Percentiles rank a stretch among this genome's conserved stretches.
Conservation (phyloP, 2,329 filamentous ascomycete species). For the Aspergillus amoenus region DNA sequence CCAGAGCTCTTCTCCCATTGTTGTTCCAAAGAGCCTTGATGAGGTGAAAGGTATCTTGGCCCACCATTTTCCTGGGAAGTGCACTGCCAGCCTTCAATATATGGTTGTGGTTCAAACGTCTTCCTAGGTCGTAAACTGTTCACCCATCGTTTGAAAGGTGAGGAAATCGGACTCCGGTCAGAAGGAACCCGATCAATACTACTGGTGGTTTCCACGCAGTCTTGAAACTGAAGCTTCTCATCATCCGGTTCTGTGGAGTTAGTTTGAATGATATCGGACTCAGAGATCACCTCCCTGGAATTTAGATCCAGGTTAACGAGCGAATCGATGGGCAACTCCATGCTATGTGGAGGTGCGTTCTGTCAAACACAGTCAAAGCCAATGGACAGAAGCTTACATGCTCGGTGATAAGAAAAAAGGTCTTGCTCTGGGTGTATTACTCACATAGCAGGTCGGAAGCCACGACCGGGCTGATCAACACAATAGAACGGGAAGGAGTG, state of each 20-base stretch:
- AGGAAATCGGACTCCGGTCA: constrained; percentile 13
- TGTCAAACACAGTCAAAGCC: not conserved
- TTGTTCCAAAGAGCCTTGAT: constrained; percentile 25
- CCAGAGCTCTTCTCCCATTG: constrained; percentile 68
- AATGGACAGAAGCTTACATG: not conserved
- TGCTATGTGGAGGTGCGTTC: not conserved
- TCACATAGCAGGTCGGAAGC: constrained; percentile 4
- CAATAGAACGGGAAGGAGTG: not conserved
- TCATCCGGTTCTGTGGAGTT: constrained; percentile 2
- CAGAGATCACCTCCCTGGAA: constrained; percentile 12
- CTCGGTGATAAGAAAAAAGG: not conserved
- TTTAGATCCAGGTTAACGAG: constrained; percentile 3
- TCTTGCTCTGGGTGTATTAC: not conserved
- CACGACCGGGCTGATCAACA: not conserved
- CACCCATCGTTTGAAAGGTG: constrained; percentile 41
- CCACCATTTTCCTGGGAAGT: constrained; percentile 18
- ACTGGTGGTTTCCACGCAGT: not conserved
- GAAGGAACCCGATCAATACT: constrained; percentile 12
- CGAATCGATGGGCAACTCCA: constrained; percentile 10
- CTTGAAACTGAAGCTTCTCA: constrained; percentile 3
- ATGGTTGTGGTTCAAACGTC: constrained; percentile 23
- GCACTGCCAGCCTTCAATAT: constrained; percentile 40
- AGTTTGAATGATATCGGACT: constrained; percentile 3
- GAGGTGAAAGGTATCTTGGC: constrained; percentile 16
- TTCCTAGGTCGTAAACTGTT: constrained; percentile 35